Percentiles rank a stretch among this genome's conserved stretches.
phyloP scores from a whole-genome alignment of 2,329 filamentous ascomycete species.

The Colletotrichum paranaense region DNA sequence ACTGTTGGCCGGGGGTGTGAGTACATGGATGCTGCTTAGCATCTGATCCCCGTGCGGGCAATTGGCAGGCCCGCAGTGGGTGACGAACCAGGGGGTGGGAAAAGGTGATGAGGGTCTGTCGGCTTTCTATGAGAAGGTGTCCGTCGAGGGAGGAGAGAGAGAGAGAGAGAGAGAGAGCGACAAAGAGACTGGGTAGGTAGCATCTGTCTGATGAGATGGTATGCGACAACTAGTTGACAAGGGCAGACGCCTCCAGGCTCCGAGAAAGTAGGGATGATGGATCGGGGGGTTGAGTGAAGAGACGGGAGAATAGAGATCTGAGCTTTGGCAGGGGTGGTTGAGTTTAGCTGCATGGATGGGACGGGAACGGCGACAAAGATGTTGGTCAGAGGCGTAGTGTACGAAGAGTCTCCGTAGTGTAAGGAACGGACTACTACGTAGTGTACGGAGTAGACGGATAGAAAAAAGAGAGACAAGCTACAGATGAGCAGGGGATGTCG shows the following conservation, averaged over 20 bases:
- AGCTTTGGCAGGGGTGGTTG: constrained; percentile 2
- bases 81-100: constrained; percentile 8
- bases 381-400: neutral
- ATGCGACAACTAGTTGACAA: constrained; percentile 13
- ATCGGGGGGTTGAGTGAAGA: neutral
- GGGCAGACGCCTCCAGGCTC: constrained; percentile 4
- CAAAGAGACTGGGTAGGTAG: neutral
- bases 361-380: constrained; percentile 5
- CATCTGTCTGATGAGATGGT: constrained; percentile 17
- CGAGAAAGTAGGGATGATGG: neutral
- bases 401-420: too few relatives aligned
- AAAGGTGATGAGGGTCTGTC: neutral
- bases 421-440: too few relatives aligned
- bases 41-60: constrained; percentile 26
- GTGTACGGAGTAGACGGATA: too few relatives aligned
- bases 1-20: constrained; percentile 10
- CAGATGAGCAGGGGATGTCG: constrained; percentile 2
- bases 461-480: neutral
- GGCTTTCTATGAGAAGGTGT: neutral
- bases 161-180: too few relatives aligned
- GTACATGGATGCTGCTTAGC: constrained; percentile 20
- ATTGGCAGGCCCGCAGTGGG: constrained; percentile 1
- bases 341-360: neutral
- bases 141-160: neutral
- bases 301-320: constrained; percentile 2